These are phyloP conservation scores for Haberlea rhodopensis DNA, from an alignment of 257 asterid species.

Conservation along the genomic window DNA sequence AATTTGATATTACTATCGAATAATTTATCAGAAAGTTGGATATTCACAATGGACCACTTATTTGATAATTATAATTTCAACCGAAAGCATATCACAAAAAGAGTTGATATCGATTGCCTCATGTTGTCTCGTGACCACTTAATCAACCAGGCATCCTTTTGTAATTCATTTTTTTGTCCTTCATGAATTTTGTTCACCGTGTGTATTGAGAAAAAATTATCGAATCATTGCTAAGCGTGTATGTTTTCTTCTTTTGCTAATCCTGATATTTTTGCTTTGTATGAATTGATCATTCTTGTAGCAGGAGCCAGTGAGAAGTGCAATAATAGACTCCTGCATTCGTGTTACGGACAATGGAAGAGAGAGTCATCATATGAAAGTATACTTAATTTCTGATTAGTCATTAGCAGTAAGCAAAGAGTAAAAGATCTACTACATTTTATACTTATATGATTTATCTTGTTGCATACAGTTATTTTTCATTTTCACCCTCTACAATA, in stretches of 20 bases:
- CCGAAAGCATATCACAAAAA: background rate
- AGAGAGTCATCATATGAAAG: conserved; percentile 69
- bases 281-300: conserved; percentile 18
- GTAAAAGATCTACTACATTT: background rate
- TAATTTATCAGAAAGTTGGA: background rate
- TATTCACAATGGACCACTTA: background rate
- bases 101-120: background rate
- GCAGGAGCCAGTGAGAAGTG: conserved; percentile 80
- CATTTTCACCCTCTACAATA: conserved; percentile 73
- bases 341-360: conserved; percentile 89
- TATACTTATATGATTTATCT: conserved; percentile 13
- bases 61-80: background rate
- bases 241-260: background rate
- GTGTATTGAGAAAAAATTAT: too few species aligned
- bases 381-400: conserved; percentile 18
- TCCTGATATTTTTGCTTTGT: conserved; percentile 4
- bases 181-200: too few species aligned
- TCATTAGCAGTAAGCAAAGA: background rate
- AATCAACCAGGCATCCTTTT: background rate
- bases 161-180: background rate
- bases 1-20: background rate
- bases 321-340: conserved; percentile 88
- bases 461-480: conserved; percentile 63
- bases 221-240: background rate
- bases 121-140: background rate